phyloP scores from a whole-genome alignment of 192 early-diverging fungal species.

The Borealophlyctis nickersoniae region DNA sequence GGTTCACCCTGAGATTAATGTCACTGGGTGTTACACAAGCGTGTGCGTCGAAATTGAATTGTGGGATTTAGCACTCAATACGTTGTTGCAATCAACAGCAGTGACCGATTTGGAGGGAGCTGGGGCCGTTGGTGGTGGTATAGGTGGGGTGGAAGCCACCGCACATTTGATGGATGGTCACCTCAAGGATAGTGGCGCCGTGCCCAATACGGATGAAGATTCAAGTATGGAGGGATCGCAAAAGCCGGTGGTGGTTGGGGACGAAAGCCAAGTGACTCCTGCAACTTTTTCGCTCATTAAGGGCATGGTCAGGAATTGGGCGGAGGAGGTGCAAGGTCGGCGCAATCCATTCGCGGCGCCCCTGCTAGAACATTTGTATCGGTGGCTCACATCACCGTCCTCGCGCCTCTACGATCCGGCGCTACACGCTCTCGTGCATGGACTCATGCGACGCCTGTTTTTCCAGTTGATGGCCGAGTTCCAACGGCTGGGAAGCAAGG shows the following conservation, averaged over 20 bases:
- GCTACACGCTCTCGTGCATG: conserved; percentile 72
- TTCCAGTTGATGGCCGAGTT: conserved; percentile 80
- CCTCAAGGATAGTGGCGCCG: conserved; percentile 39
- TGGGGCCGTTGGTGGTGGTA: conserved; percentile 4
- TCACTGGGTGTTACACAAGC: conserved; percentile 71
- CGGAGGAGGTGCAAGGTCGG: conserved; percentile 60
- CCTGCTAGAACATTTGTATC: conserved; percentile 76
- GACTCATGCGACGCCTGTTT: conserved; percentile 88
- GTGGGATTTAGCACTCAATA: conserved; percentile 76
- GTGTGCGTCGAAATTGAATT: conserved; percentile 85
- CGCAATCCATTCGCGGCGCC: conserved; percentile 53
- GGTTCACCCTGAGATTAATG: conserved; percentile 69
- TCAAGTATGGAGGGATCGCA: conserved; percentile 40
- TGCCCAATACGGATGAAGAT: too few species aligned
- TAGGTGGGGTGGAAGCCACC: neutral
- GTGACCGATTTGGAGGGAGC: conserved; percentile 77
- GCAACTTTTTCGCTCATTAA: conserved; percentile 75
- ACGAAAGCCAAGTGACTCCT: conserved; percentile 36
- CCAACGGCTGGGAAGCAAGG: conserved; percentile 67
- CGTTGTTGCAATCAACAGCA: conserved; percentile 69
- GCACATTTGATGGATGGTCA: conserved; percentile 65
- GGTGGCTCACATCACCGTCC: conserved; percentile 75
- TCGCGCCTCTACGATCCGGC: conserved; percentile 83
- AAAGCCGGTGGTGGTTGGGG: conserved; percentile 23
- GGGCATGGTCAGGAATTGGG: conserved; percentile 76